Percentiles rank a stretch among this genome's conserved stretches.
phyloP scores from a whole-genome alignment of 305 asterid genomes.

The Fraxinus sp. region DNA sequence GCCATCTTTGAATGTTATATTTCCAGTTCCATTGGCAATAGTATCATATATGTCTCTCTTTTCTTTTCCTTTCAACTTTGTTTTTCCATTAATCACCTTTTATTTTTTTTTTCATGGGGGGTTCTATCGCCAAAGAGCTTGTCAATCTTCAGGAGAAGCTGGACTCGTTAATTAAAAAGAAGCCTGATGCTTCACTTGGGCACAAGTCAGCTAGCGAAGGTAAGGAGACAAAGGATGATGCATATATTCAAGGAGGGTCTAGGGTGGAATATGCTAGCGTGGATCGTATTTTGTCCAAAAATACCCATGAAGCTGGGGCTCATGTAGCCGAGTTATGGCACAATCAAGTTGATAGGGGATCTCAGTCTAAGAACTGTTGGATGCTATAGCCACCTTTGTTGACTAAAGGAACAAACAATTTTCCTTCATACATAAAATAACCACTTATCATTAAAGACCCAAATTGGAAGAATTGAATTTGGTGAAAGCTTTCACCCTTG shows the following conservation, averaged over 20 bases:
- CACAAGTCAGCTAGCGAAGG: slow-evolving; percentile 6
- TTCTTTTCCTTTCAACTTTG: neutral
- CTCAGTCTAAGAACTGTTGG: neutral
- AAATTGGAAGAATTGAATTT: too few species aligned
- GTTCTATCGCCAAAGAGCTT: slow-evolving; percentile 54
- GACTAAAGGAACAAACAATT: too few species aligned
- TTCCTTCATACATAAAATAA: too few species aligned
- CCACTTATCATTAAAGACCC: too few species aligned
- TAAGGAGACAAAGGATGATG: neutral
- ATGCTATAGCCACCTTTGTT: neutral
- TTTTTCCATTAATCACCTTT: neutral
- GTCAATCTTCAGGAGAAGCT: slow-evolving; percentile 68
- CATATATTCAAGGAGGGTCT: neutral
- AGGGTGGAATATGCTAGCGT: neutral
- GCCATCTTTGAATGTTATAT: neutral
- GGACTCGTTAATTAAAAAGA: slow-evolving; percentile 32
- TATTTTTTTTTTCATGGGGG: neutral
- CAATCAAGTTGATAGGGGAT: slow-evolving; percentile 24
- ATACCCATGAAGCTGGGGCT: neutral
- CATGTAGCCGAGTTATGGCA: slow-evolving; percentile 12
- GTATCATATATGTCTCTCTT: neutral
- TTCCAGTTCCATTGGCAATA: neutral
- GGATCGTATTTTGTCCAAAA: slow-evolving; percentile 10
- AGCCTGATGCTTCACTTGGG: slow-evolving; percentile 19
- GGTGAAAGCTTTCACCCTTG: too few species aligned